Conservation (phyloP, 371 early-diverging fungal species). For the Neoconidiobolus thromboides region DNA sequence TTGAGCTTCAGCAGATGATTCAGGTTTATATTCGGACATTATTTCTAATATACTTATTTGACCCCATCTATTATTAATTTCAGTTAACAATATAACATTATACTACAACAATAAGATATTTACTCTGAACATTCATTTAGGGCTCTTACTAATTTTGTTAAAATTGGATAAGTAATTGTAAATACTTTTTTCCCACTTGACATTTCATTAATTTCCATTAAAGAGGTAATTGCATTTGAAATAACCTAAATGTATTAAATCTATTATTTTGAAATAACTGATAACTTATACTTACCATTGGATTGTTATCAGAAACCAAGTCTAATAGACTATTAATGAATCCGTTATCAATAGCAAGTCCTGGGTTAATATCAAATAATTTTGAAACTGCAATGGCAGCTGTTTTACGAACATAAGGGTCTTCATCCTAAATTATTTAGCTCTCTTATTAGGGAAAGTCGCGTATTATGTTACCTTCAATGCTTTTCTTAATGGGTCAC, state of each 20-base stretch:
- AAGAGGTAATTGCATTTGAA: constrained; percentile 76
- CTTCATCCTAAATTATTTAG: constrained; percentile 35
- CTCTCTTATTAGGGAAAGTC: constrained; percentile 17
- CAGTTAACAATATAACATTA: neutral
- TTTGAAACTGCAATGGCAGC: constrained; percentile 91
- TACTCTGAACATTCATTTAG: constrained; percentile 91
- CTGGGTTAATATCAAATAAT: constrained; percentile 60
- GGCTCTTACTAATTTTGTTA: constrained; percentile 74
- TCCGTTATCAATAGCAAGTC: constrained; percentile 54
- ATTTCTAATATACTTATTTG: constrained; percentile 85
- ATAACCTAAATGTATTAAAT: constrained; percentile 39
- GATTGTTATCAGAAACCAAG: constrained; percentile 82
- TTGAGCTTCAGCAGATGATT: constrained; percentile 57
- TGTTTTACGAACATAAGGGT: constrained; percentile 87
- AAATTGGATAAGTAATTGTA: constrained; percentile 43
- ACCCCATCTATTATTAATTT: constrained; percentile 57
- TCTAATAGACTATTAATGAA: constrained; percentile 69
- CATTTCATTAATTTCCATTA: constrained; percentile 74
- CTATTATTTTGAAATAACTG: neutral
- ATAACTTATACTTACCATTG: constrained; percentile 41
- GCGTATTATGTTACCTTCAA: constrained; percentile 20
- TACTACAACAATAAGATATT: neutral
- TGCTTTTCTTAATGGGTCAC: constrained; percentile 70
- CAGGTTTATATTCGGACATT: constrained; percentile 48
- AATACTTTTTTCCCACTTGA: constrained; percentile 47